These are phyloP conservation scores for Vitis amurensis DNA, from an alignment of 164 flowering plant genomes.

Conservation along the genomic window DNA sequence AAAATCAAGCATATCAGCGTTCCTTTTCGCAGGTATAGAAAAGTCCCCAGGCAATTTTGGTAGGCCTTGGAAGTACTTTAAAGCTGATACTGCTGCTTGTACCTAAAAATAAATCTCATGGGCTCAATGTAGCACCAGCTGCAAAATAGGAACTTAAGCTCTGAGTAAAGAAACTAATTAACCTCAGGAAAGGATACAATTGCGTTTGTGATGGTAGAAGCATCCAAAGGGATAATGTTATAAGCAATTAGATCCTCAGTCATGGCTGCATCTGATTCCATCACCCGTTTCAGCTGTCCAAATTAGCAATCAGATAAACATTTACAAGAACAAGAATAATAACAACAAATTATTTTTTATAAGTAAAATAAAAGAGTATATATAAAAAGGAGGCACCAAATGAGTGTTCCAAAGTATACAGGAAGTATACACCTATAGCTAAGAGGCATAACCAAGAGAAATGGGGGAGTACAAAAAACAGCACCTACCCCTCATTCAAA, in stretches of 20 bases:
- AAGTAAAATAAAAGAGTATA: background rate
- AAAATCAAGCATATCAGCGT: conserved; percentile 79
- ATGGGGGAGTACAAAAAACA: too few relatives aligned
- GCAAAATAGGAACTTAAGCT: conserved; percentile 9
- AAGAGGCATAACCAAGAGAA: too few relatives aligned
- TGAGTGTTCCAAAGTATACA: too few relatives aligned
- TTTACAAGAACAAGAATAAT: background rate
- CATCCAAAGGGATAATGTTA: conserved; percentile 91
- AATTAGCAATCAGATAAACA: conserved; percentile 8
- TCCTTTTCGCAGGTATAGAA: conserved; percentile 62
- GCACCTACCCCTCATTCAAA: too few relatives aligned
- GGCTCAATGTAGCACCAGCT: conserved; percentile 9
- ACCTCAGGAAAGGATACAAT: conserved; percentile 82
- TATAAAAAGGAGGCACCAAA: background rate
- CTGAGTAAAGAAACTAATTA: conserved; percentile 6
- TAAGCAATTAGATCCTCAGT: conserved; percentile 84
- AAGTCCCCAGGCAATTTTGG: conserved; percentile 77
- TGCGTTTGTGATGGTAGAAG: conserved; percentile 61
- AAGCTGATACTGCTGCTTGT: conserved; percentile 74
- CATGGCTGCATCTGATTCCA: conserved; percentile 97
- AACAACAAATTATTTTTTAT: too few relatives aligned
- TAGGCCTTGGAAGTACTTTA: conserved; percentile 66
- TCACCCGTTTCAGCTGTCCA: conserved; percentile 72
- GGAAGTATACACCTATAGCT: too few relatives aligned
- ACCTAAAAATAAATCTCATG: conserved; percentile 50